Conservation (phyloP, 805 yeast genomes). For the Pichia californica region DNA sequence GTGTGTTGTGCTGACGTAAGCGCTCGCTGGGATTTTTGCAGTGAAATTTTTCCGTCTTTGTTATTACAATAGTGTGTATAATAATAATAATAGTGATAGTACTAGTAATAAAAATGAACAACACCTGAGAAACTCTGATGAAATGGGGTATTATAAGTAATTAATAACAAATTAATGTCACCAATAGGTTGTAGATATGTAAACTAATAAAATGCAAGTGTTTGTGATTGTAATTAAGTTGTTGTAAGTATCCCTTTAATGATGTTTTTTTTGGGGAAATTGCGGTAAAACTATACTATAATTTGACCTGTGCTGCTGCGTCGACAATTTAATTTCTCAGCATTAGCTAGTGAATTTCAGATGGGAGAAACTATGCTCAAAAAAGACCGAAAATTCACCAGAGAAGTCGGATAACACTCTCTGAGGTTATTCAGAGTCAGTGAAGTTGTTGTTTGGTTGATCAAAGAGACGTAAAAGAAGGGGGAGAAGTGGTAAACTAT, state of each 20-base stretch:
- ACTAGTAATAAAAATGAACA: too few species aligned
- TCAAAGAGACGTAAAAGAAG: too few species aligned
- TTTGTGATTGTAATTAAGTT: too few species aligned
- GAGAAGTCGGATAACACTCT: not conserved
- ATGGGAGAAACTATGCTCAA: not conserved
- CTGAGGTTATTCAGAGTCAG: not conserved
- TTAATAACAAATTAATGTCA: constrained; percentile 3
- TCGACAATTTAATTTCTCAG: constrained; percentile 5
- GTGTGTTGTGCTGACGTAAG: too few species aligned
- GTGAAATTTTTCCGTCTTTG: not conserved
- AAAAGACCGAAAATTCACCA: constrained; percentile 2
- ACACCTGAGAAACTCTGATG: too few species aligned
- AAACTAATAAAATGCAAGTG: not conserved
- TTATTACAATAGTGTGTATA: not conserved
- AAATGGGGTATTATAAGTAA: not conserved
- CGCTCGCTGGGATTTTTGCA: too few species aligned
- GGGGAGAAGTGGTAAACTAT: too few species aligned
- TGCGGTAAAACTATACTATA: too few species aligned
- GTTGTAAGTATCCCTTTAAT: too few species aligned
- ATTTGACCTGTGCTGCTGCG: constrained; percentile 9
- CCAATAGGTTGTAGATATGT: not conserved
- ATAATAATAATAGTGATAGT: too few species aligned
- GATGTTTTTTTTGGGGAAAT: too few species aligned
- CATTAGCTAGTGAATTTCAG: constrained; percentile 1
- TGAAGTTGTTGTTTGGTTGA: not conserved